Evolutionary conservation across 176 grass and related monocot genomes (phyloP), one percentile per base, ranked within the genome.

Genomic region (Hordeum marinum): DNA sequence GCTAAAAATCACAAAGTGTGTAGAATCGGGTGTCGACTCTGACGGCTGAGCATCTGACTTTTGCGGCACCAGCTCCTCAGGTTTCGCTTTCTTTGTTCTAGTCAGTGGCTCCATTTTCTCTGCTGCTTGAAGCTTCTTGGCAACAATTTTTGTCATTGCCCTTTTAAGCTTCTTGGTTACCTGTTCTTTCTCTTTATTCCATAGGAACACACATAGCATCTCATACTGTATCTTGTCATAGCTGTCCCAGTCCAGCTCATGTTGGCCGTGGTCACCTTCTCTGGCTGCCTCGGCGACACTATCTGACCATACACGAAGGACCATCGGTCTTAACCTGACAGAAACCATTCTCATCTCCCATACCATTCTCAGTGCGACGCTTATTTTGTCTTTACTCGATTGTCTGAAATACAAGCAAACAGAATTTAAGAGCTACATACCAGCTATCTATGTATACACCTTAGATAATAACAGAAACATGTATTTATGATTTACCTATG

Each of bases 211-310:
- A 42, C 66, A 86, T 78, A 81, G 14, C 72, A 91, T 86, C 84
- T 88, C 61, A 13, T 64, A 84, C 62, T 76, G 91, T 29, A 92
- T 93, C 83, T 86, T 95, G 32, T 82, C 80, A 66, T 93, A 97
- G 81, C 88, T 91, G 32, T 95, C 91, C 93, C 95, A 95, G 25
- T 92, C 80, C 67, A 98, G 75, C 80, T 77, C 85, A 74, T 62
- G 70, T 89, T 98, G 89, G 68, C 60, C 67, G 1, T 79, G 65
- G 76, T 54, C 63, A 68, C 91, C 89, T 76, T 57, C 11, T 91
- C 85, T 95, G 25, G 87, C 93, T 54, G 85, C 90, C 88, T 88
- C 74, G 39, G 89, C 95, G 42, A 98, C 90, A 77, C 36, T 87
- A 63, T 89, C 83, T 68, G 87, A 88, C 95, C 95, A 98, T 20